A percentile compares a stretch with the other conserved stretches of the same genome.
These are phyloP conservation scores for Apophysomyces ossiformis DNA, from an alignment of 371 early-diverging fungal species.

Conservation along the genomic window DNA sequence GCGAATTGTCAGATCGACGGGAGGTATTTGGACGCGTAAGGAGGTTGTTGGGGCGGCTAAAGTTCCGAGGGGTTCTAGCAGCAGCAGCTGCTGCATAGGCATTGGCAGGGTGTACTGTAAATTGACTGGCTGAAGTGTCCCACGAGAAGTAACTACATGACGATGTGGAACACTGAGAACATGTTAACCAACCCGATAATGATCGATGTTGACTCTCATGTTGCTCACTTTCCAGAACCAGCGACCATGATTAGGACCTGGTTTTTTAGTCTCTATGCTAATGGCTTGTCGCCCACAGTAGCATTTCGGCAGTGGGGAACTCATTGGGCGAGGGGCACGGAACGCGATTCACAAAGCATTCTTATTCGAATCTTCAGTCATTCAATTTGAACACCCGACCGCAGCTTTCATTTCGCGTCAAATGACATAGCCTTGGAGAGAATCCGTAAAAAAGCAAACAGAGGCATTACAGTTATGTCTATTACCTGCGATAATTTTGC, in stretches of 20 bases:
- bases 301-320: neutral
- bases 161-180: conserved; percentile 34
- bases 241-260: conserved; percentile 27
- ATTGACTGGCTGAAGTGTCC: conserved; percentile 36
- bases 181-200: neutral
- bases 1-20: neutral
- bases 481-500: too few species aligned
- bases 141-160: conserved; percentile 37
- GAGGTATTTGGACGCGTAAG: neutral
- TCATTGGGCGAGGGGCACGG: neutral
- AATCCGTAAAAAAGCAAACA: too few species aligned
- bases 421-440: too few species aligned
- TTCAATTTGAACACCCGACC: too few species aligned
- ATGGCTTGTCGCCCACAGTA: conserved; percentile 4
- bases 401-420: too few species aligned
- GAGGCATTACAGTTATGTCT: too few species aligned
- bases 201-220: conserved; percentile 1
- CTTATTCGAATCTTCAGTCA: too few species aligned
- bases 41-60: neutral
- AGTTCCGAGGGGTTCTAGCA: neutral
- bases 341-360: too few species aligned
- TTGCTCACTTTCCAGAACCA: conserved; percentile 43
- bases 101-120: conserved; percentile 22
- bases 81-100: conserved; percentile 21
- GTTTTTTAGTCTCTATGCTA: conserved; percentile 5